Evolutionary conservation across 2,329 filamentous ascomycete genomes (phyloP), one percentile per base, ranked within the genome.

Genomic region (Nemania sp.): DNA sequence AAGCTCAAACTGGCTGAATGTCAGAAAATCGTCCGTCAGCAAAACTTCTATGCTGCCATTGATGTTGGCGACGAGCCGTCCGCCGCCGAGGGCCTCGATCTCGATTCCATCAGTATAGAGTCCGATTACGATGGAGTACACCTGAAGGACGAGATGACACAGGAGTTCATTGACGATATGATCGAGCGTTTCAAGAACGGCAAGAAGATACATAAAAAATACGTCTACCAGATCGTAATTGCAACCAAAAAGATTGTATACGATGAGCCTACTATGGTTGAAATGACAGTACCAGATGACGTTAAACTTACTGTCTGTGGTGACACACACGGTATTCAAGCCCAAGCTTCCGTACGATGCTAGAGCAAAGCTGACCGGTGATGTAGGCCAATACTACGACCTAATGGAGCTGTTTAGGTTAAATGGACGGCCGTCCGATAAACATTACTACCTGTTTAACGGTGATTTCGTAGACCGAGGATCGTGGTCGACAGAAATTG

Each of bases 141-240:
- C 52, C 76, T 99, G 48, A 87, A 82, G 33, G 81, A 87, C 46
- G 81, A 89, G 70, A 99, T 99, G 91, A 97, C 93, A 1, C 84
- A 93, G 63, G 93, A 97, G 66, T 99, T 99, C 68, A 90, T 99
- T 65, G 89, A 95, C 65, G 93, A 99, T 75, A 97, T 97, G 93
- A 93, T 91, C 52, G 83, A 94, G 72, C 81, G 94, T 26, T 99
- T 99, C 82, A 96, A 95, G 82, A 87, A 83, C 45, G 94, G 94
- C 69, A 97, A 99, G 81, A 93, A 90, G 75, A 81, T 99, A 52
- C 91, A 94, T 73, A 87, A 85, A 75, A 99, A 97, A 81, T 99
- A 97, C 70, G 94, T 93, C 61, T 97, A 93, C 78, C 91, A 97
- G 76, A 99, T 99, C 68, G 82, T 99, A 65, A 77, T 97, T 64